These are phyloP conservation scores for Herpetomonas muscarum DNA, from an alignment of 208 protist species.

Conservation along the genomic window DNA sequence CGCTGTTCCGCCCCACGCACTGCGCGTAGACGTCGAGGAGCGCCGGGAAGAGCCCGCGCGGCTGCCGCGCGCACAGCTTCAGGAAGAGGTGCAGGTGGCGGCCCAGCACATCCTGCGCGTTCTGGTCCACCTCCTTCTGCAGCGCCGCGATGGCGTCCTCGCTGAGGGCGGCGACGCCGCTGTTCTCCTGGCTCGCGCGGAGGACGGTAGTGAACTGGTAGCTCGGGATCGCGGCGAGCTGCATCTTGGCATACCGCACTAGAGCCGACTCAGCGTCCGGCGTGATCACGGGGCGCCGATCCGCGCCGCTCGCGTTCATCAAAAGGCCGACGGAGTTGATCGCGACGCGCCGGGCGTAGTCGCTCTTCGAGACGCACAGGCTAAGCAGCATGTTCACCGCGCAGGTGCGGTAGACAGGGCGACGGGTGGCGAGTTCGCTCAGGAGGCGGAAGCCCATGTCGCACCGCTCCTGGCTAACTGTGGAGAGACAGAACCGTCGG, in stretches of 20 bases:
- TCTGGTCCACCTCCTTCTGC: constrained; percentile 14
- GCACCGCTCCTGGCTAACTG: constrained; percentile 38
- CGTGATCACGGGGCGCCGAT: constrained; percentile 26
- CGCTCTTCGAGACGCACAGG: constrained; percentile 36
- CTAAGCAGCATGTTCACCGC: constrained; percentile 65
- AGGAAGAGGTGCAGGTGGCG: constrained; percentile 65
- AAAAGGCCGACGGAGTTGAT: constrained; percentile 51
- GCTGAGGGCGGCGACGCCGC: constrained; percentile 4
- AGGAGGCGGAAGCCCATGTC: constrained; percentile 57
- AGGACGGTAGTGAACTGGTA: constrained; percentile 16
- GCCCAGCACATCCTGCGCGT: constrained; percentile 31
- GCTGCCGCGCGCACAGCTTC: constrained; percentile 72
- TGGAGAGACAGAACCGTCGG: constrained; percentile 56
- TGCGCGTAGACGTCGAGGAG: constrained; percentile 64
- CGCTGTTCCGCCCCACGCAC: constrained; percentile 53
- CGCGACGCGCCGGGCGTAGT: constrained; percentile 50
- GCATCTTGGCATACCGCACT: constrained; percentile 61
- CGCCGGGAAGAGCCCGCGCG: constrained; percentile 54
- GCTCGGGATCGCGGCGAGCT: constrained; percentile 50
- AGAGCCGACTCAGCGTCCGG: constrained; percentile 40
- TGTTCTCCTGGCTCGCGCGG: constrained; percentile 10
- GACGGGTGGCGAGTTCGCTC: constrained; percentile 39
- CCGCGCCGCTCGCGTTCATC: constrained; percentile 12
- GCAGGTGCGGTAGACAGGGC: constrained; percentile 46
- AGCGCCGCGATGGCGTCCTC: constrained; percentile 9